Evolutionary conservation across 331 rosid species (phyloP).

Genomic region (Acacia concinna): DNA sequence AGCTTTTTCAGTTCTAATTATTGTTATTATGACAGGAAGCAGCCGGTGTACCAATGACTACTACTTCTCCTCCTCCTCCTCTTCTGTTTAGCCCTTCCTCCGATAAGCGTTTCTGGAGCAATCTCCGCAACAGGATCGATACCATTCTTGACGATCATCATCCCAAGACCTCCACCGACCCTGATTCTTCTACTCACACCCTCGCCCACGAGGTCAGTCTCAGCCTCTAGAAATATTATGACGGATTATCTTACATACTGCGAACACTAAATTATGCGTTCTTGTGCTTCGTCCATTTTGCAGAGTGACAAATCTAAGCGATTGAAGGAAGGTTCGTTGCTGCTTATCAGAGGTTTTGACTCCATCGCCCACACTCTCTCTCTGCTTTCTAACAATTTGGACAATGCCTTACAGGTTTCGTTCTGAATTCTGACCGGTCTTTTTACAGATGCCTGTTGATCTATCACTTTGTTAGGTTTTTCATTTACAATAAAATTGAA

Average conservation of each 20-base stretch:
- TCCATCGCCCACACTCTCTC: conserved; percentile 77
- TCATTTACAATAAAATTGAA: neutral
- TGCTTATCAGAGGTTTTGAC: conserved; percentile 84
- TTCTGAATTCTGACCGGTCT: neutral
- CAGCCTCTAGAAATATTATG: neutral
- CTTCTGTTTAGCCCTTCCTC: conserved; percentile 69
- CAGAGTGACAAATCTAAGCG: conserved; percentile 47
- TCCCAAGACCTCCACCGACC: conserved; percentile 23
- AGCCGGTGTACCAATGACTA: conserved; percentile 28
- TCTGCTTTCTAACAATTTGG: conserved; percentile 73
- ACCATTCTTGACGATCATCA: conserved; percentile 44
- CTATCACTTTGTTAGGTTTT: neutral
- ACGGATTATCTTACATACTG: neutral
- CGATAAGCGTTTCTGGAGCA: conserved; percentile 77
- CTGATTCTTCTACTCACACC: conserved; percentile 14
- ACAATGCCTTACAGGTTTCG: conserved; percentile 75
- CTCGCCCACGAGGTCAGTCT: conserved; percentile 35
- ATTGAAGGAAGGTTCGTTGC: conserved; percentile 71
- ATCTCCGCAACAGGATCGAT: conserved; percentile 55
- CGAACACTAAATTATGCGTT: conserved; percentile 13
- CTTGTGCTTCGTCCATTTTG: neutral
- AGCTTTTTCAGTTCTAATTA: neutral
- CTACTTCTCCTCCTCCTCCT: conserved; percentile 56
- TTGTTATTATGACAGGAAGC: conserved; percentile 33
- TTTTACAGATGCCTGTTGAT: neutral